Evolutionary conservation across 768 basidiomycete species (phyloP), one percentile per base, ranked within the genome.

Genomic region (Leccinellum luteum): DNA sequence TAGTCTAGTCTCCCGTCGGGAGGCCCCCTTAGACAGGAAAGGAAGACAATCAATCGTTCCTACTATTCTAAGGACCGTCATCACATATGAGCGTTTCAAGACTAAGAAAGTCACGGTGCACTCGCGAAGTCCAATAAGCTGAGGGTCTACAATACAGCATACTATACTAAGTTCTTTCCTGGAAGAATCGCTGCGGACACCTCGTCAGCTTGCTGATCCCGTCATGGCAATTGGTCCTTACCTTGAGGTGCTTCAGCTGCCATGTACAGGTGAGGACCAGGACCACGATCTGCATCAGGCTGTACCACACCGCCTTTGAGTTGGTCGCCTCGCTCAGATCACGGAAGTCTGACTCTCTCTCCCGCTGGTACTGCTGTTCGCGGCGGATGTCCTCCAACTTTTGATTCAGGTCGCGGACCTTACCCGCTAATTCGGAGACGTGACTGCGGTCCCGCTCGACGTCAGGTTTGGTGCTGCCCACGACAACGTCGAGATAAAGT

Each of bases 341-440:
- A 38, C 97, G 78, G 70, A 90, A 99, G 64, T 91, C 88, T 12
- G 90, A 80, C 74, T 99, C 97, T 62, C 97, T 79, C 75, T 99
- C 96, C 44, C 97, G 82, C 77, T 98, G 96, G 70, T 98, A 99
- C 74, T 95, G 92, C 75, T 99, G 97, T 74, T 98, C 97, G 25
- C 94, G 80, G 48, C 93, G 81, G 55, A 98, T 89, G 65, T 96
- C 94, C 72, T 91, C 92, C 50, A 99, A 79, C 73, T 94, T 96
- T 67, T 86, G 82, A 75, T 98, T 99, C 60, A 99, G 79, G 66
- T 98, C 97, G 27, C 92, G 86, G 55, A 99, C 80, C 73, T 92
- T 93, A 49, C 81, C 69, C 0, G 92, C 88, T 34, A 95, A 76
- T 64, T 90, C 87, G 3, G 87, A 88, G 27, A 95, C 85, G 71